Evolutionary conservation across 495 filamentous ascomycete genomes (phyloP).

Genomic region (Penicillium bialowiezense): DNA sequence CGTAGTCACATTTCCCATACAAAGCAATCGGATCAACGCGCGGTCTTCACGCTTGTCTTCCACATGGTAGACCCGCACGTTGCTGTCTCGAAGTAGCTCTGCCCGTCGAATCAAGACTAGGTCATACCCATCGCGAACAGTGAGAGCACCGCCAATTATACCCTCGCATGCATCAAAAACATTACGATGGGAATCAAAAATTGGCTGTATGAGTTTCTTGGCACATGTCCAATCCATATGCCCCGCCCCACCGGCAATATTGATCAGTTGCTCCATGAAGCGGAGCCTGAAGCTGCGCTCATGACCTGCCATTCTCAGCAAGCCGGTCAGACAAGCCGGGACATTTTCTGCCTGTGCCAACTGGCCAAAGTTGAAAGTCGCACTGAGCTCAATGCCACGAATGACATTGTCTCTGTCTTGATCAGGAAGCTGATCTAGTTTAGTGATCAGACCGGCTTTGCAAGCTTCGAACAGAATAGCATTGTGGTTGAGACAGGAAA

Average conservation of each 20-base stretch:
- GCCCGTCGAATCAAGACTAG: conserved; percentile 24
- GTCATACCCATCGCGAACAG: conserved; percentile 32
- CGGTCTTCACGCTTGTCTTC: conserved; percentile 18
- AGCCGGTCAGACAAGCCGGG: conserved; percentile 23
- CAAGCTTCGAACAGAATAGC: conserved; percentile 33
- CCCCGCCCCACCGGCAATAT: conserved; percentile 36
- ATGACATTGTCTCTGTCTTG: conserved; percentile 30
- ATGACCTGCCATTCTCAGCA: conserved; percentile 21
- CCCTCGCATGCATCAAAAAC: conserved; percentile 26
- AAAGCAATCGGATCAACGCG: conserved; percentile 30
- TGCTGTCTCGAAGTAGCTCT: conserved; percentile 13
- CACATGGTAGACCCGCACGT: conserved; percentile 25
- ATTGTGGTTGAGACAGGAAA: conserved; percentile 32
- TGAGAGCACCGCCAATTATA: conserved; percentile 18
- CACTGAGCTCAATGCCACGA: conserved; percentile 41
- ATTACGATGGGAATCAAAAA: conserved; percentile 29
- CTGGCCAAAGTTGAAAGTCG: conserved; percentile 43
- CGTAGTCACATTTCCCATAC: conserved; percentile 32
- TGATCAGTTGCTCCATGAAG: conserved; percentile 37
- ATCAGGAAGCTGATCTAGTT: conserved; percentile 19
- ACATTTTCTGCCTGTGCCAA: conserved; percentile 39
- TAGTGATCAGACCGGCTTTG: conserved; percentile 21
- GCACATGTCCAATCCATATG: conserved; percentile 38
- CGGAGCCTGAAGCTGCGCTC: conserved; percentile 29
- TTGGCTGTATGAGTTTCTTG: conserved; percentile 30